Evolutionary conservation across 176 grass and related monocot genomes (phyloP), one percentile per base, ranked within the genome.

Genomic region (Tillandsia leiboldiana): DNA sequence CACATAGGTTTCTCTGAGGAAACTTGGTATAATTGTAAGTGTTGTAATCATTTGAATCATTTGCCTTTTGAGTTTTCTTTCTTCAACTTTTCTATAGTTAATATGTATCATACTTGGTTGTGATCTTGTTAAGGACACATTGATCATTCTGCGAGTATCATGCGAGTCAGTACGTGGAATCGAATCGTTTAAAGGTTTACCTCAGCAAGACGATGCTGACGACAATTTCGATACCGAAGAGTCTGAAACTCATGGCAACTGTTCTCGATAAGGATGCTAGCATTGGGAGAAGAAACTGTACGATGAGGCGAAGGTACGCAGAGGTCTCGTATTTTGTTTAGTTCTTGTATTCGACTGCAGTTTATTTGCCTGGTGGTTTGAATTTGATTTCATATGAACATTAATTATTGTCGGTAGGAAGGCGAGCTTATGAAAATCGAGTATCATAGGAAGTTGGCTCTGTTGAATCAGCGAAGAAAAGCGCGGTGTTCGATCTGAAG

Each of bases 121-220:
- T 77, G 17, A 74, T 69, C 18, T 65, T 79, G 73, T 75, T 69
- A 51, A 92, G 93, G 93, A 51, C 93, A 97, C 69, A 90, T 92
- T 48, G 81, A 97, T 79, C 89, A 97, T 68, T 97, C 86, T 70
- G 83, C 76, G 68, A 97, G 81, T 81, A 88, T 97, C 68, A 97
- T 97, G 93, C 83, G 79, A 77, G 93, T 92, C 72, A 97, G 92
- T 68, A 97, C 89, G 68, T 97, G 93, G 93, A 97, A 97, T 69
- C 89, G 84, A n/a, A 27, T 97, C 93, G 65, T 87, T 97, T 78
- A 97, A 92, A 77, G 73, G 81, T 52, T 70, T 96, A 75, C 73
- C 81, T 59, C 66, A 90, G 53, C 75, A 84, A 50, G 86, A 92
- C 59, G 81, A 85, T 64, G 72, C 65, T 27, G 65, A 78, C 42